Base-by-base conservation (phyloP, 2,329 filamentous ascomycete genomes). In the Akanthomyces muscarius region DNA sequence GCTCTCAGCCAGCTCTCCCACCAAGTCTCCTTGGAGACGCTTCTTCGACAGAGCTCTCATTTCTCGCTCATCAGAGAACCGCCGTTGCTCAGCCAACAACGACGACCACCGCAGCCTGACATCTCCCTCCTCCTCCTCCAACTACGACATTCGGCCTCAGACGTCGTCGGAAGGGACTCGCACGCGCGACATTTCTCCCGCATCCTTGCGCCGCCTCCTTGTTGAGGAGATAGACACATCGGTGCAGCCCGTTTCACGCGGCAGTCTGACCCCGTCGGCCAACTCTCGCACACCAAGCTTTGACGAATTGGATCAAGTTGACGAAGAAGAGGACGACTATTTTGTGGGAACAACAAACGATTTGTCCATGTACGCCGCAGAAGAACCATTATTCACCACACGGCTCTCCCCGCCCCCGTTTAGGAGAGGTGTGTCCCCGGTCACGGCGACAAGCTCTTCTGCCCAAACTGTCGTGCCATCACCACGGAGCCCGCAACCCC, bases 181-280 rank as follows among this genome's bases (percentile, higher is more conserved):
- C 10, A 80, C 72, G 4, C 77, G 82, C 51, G 80, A 85, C 38
- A 79, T 86, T 56, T 86, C 83, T 0, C 83, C 83, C 1, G 82
- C 85, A 62, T 84, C 82, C 2, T 74, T 84, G 53, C 78, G 78
- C 47, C 78, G 78, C 61, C 84, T 84, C 72, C 23, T 56, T 4
- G 21, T 53, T 4, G 51, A 50, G 7, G 44, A 50, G 7, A 8
- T n/a, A 5, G 23, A 45, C 23, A 30, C 33, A 7, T 50, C 25
- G 1, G 33, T 23, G 6, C 60, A 16, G 11, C 52, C 52, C 28
- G 42, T 42, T 16, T 50, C 52, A 8, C 60, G 60, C 16, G 33
- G 51, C 33, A 50, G 30, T 33, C 11, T 61, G 8, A 25, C 21
- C 57, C 23, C 59, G 6, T 56, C 60, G n/a, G 53, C 44, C 51